Base-by-base conservation (phyloP, 2,329 filamentous ascomycete species). In the Fusarium bulbicola region DNA sequence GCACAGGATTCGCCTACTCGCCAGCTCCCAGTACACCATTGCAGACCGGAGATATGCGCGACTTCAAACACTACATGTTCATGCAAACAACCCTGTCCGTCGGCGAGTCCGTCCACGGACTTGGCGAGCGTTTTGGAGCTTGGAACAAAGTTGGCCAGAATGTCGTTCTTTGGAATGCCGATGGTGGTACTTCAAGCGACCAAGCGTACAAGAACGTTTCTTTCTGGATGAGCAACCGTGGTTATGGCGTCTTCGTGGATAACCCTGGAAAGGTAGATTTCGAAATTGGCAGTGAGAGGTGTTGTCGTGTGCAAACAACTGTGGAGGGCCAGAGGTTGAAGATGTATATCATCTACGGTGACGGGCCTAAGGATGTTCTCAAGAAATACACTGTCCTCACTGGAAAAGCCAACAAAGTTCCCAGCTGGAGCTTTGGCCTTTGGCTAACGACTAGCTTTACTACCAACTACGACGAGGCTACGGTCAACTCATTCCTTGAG, bases 381-480 rank as follows among this genome's bases (percentile, higher is more conserved):
- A 85, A 86, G 42, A 87, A 88, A 70, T 95, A 94, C 79, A 89
- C 91, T 0, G 83, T 87, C 28, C 84, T 95, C 40, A 94, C 92
- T 0, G 92, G 92, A 3, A 86, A 86, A 52, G 88, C 92, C 0
- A 87, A 86, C 40, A 86, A 86, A 62, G 88, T 93, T 5, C 93
- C 92, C 1, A 87, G 88, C 34, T 95, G 92, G 93, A 93, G 91
- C 70, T 94, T 91, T 71, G 92, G 92, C 3, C 85, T 94, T 14
- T 94, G 92, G 92, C 85, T 95, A 26, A 93, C 90, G 62, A 95
- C 92, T 20, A 92, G 89, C 68, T 94, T 93, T 81, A 93, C 91
- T 5, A 93, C 92, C 6, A 88, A 89, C 70, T 94, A 94, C 77
- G 90, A 92, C 70, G 92, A 93, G 80, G 80, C 85, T 26, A 93